Evolutionary conservation across 768 basidiomycete species (phyloP).

Genomic region (Scleroderma bovista): DNA sequence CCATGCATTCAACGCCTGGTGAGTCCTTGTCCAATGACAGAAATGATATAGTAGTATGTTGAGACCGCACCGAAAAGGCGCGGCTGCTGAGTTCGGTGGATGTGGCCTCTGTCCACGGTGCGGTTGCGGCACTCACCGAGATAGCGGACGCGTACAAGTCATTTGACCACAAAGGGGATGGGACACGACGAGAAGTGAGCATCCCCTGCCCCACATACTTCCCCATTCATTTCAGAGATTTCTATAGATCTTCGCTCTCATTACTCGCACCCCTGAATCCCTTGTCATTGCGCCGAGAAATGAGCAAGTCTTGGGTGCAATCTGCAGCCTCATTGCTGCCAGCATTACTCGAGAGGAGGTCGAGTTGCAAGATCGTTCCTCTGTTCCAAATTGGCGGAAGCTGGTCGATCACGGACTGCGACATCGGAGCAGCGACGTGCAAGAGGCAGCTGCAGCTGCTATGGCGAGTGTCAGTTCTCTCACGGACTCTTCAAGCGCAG

Average conservation of each 20-base stretch:
- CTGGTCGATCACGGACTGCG: conserved; percentile 70
- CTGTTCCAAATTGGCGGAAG: conserved; percentile 57
- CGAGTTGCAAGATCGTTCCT: conserved; percentile 33
- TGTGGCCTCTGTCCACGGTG: conserved; percentile 72
- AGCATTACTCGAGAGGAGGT: conserved; percentile 58
- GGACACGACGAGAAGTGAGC: conserved; percentile 41
- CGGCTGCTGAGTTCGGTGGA: conserved; percentile 60
- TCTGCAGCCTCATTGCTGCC: conserved; percentile 64
- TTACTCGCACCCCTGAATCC: conserved; percentile 53
- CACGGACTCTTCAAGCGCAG: conserved; percentile 54
- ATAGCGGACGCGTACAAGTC: conserved; percentile 54
- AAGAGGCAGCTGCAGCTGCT: conserved; percentile 71
- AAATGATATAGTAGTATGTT: conserved; percentile 9
- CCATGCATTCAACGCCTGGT: conserved; percentile 49
- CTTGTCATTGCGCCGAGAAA: conserved; percentile 60
- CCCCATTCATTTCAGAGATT: background rate
- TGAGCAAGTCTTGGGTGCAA: conserved; percentile 64
- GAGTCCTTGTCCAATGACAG: conserved; percentile 19
- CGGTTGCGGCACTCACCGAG: conserved; percentile 66
- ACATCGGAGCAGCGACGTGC: conserved; percentile 56
- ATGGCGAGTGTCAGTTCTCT: conserved; percentile 66
- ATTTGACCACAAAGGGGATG: conserved; percentile 29
- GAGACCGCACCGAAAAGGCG: conserved; percentile 33
- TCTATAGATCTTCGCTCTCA: conserved; percentile 57
- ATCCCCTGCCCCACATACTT: background rate